Conservation (phyloP, 23 red algal species). For the Gracilaria gracilis region DNA sequence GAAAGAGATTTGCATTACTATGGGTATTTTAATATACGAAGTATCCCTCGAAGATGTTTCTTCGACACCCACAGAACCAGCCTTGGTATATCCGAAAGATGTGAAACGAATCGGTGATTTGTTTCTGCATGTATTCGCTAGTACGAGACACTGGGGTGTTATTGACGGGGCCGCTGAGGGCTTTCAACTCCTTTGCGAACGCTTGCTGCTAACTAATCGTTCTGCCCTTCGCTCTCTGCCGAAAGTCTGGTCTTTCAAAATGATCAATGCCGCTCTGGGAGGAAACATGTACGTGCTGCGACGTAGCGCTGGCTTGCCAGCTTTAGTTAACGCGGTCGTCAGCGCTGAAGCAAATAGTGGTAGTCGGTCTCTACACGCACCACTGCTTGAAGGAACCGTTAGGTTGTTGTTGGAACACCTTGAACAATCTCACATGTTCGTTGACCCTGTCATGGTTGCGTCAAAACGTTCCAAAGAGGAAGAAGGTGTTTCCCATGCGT, state of each 20-base stretch:
- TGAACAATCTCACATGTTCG: constrained; percentile 1
- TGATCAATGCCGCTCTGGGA: constrained; percentile 8
- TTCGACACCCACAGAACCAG: background rate
- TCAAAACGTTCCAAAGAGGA: constrained; percentile 36
- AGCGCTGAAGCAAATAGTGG: constrained; percentile 35
- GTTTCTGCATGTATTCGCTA: constrained; percentile 35
- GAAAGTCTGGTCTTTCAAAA: constrained; percentile 16
- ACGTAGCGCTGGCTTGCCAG: constrained; percentile 62
- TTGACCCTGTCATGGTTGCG: background rate
- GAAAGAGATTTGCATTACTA: constrained; percentile 61
- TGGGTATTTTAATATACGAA: constrained; percentile 44
- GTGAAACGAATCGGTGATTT: constrained; percentile 38
- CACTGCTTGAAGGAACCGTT: constrained; percentile 48
- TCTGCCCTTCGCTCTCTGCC: constrained; percentile 29
- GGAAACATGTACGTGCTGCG: constrained; percentile 69
- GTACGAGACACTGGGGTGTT: constrained; percentile 64
- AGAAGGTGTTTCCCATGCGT: constrained; percentile 59
- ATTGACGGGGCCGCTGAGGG: constrained; percentile 65
- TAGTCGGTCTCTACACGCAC: constrained; percentile 30
- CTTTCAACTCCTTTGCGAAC: constrained; percentile 64
- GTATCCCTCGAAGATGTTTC: constrained; percentile 11
- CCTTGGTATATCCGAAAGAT: background rate
- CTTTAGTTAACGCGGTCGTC: constrained; percentile 36
- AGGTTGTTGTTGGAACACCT: constrained; percentile 43
- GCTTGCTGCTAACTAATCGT: background rate